Evolutionary conservation across 2,329 filamentous ascomycete genomes (phyloP).

Genomic region (Fusarium nelsonii): DNA sequence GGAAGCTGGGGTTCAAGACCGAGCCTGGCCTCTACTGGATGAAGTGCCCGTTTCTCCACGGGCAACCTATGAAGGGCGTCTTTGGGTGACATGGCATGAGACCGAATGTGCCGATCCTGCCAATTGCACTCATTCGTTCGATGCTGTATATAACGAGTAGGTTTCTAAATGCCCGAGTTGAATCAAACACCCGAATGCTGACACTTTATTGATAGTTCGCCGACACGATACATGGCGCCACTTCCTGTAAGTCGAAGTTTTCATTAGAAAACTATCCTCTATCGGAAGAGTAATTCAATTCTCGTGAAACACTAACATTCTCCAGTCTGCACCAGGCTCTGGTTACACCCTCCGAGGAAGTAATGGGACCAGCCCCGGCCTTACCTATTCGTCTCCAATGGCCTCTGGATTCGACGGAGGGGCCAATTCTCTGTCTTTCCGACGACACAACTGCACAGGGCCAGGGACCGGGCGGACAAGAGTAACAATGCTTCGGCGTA

Average conservation of each 20-base stretch:
- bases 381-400: too few species aligned
- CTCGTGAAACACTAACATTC: not conserved
- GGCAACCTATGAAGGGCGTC: not conserved
- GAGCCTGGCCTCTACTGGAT: not conserved
- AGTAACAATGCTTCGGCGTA: not conserved
- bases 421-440: too few species aligned
- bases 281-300: not conserved
- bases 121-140: not conserved
- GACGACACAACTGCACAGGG: fast-evolving
- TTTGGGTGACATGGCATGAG: not conserved
- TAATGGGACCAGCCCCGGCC: too few species aligned
- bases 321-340: not conserved
- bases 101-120: not conserved
- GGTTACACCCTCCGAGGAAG: not conserved
- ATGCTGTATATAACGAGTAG: not conserved
- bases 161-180: not conserved
- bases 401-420: not conserved
- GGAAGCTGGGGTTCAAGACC: not conserved
- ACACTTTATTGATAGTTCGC: not conserved
- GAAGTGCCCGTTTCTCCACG: not conserved
- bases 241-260: not conserved
- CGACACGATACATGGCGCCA: not conserved
- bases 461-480: fast-evolving
- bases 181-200: not conserved
- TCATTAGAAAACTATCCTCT: not conserved